These are phyloP conservation scores for Microthlaspi erraticum DNA, from an alignment of 345 rosid genomes.

Conservation along the genomic window DNA sequence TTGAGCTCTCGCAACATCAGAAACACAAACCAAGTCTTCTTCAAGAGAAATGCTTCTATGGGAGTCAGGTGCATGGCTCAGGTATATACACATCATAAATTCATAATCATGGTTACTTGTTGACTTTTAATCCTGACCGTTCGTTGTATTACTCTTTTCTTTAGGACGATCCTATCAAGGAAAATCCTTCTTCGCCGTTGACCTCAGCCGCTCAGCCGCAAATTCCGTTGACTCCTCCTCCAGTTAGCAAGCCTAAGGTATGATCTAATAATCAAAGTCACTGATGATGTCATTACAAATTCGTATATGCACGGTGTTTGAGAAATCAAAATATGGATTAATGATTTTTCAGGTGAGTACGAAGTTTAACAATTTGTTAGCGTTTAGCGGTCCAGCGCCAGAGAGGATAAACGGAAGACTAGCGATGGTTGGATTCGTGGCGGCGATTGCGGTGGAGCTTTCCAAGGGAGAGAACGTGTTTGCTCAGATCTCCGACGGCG, in stretches of 20 bases:
- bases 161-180: slow-evolving; percentile 33
- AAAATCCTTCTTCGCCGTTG: slow-evolving; percentile 26
- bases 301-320: too few species aligned
- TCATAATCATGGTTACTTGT: too few species aligned
- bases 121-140: not conserved
- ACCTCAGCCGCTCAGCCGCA: slow-evolving; percentile 27
- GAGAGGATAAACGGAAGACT: slow-evolving; percentile 87
- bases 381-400: slow-evolving; percentile 83
- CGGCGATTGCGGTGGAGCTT: slow-evolving; percentile 67
- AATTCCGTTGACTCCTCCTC: slow-evolving; percentile 35
- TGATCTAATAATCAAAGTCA: slow-evolving; percentile 6
- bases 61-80: slow-evolving; percentile 53
- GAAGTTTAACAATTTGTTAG: slow-evolving; percentile 59
- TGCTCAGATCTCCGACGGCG: slow-evolving; percentile 63
- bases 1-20: slow-evolving; percentile 27
- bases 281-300: too few species aligned
- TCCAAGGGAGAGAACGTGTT: slow-evolving; percentile 70
- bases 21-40: slow-evolving; percentile 36
- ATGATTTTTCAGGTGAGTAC: slow-evolving; percentile 54
- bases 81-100: slow-evolving; percentile 32
- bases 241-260: slow-evolving; percentile 44
- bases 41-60: slow-evolving; percentile 35
- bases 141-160: not conserved
- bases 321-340: too few species aligned
- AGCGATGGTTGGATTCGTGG: slow-evolving; percentile 83